phyloP scores from a whole-genome alignment of 306 rosid species.

The Datisca glomerata region DNA sequence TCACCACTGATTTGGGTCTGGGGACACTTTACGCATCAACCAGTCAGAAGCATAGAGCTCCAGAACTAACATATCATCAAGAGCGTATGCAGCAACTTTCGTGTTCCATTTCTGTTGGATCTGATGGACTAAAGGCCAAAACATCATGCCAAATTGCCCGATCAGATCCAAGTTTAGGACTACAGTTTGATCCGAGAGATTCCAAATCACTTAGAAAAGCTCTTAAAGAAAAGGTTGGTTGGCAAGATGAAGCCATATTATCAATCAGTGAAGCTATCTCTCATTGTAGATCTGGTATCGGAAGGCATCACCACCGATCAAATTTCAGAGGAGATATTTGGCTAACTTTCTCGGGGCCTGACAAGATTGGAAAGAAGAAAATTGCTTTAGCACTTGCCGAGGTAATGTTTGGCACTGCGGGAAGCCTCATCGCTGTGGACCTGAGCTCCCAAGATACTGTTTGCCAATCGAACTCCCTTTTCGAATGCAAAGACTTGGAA shows the following conservation, averaged over 20 bases:
- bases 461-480: conserved; percentile 22
- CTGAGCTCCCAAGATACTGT: conserved; percentile 32
- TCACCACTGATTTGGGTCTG: conserved; percentile 88
- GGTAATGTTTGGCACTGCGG: conserved; percentile 35
- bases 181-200: conserved; percentile 37
- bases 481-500: conserved; percentile 26
- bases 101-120: conserved; percentile 44
- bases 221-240: conserved; percentile 49
- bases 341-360: conserved; percentile 79
- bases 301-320: conserved; percentile 26
- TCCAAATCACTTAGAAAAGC: conserved; percentile 42
- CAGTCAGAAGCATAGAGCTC: conserved; percentile 29
- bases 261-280: conserved; percentile 38
- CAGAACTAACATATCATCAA: conserved; percentile 27
- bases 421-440: conserved; percentile 51
- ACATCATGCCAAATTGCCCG: conserved; percentile 20
- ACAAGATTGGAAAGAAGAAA: conserved; percentile 68
- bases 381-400: conserved; percentile 64
- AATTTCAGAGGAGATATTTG: conserved; percentile 53
- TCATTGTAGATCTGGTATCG: conserved; percentile 30
- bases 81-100: conserved; percentile 25
- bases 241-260: conserved; percentile 77
- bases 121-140: conserved; percentile 27
- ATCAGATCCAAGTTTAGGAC: conserved; percentile 28
- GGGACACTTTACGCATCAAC: conserved; percentile 57